Percentiles rank a stretch among this genome's conserved stretches.
phyloP scores from a whole-genome alignment of 352 stramenopile genomes.

The Globisporangium nunn region DNA sequence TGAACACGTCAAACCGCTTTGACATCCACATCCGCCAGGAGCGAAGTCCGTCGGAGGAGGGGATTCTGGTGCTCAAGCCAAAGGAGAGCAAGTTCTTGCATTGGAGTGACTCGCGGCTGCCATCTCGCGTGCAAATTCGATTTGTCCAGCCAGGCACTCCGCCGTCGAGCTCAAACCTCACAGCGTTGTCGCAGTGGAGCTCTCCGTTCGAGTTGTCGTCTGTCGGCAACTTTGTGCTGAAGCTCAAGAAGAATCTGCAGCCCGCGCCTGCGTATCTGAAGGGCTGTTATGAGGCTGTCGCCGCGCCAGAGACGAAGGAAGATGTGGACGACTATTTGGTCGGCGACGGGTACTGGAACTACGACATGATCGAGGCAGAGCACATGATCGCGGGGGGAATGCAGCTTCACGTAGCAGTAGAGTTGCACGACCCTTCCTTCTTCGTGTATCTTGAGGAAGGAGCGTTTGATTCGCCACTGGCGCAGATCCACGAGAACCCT shows the following conservation, averaged over 20 bases:
- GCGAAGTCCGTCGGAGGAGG: conserved; percentile 21
- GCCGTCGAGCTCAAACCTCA: conserved; percentile 5
- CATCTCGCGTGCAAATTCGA: conserved; percentile 60
- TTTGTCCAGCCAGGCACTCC: conserved; percentile 39
- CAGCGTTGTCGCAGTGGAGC: conserved; percentile 59
- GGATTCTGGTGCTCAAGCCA: conserved; percentile 35
- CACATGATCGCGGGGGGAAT: conserved; percentile 28
- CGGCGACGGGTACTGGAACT: conserved; percentile 21
- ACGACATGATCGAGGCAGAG: conserved; percentile 30
- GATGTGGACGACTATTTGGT: conserved; percentile 24
- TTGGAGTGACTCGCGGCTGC: conserved; percentile 61
- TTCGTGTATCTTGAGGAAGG: conserved; percentile 56
- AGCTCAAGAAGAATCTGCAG: conserved; percentile 52
- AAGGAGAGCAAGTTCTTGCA: conserved; percentile 73
- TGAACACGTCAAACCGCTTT: conserved; percentile 65
- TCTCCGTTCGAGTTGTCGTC: conserved; percentile 71
- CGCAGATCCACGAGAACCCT: conserved; percentile 9
- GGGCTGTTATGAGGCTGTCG: conserved; percentile 34
- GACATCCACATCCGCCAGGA: conserved; percentile 68
- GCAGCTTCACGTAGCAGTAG: conserved; percentile 68
- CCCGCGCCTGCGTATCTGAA: conserved; percentile 30
- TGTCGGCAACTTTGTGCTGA: conserved; percentile 74
- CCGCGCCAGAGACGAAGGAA: conserved; percentile 18
- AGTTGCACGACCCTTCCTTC: conserved; percentile 76
- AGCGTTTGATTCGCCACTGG: conserved; percentile 8